A percentile compares a stretch with the other conserved stretches of the same genome.
phyloP scores from a whole-genome alignment of 768 basidiomycete genomes.

The Coprinopsis cinerea region DNA sequence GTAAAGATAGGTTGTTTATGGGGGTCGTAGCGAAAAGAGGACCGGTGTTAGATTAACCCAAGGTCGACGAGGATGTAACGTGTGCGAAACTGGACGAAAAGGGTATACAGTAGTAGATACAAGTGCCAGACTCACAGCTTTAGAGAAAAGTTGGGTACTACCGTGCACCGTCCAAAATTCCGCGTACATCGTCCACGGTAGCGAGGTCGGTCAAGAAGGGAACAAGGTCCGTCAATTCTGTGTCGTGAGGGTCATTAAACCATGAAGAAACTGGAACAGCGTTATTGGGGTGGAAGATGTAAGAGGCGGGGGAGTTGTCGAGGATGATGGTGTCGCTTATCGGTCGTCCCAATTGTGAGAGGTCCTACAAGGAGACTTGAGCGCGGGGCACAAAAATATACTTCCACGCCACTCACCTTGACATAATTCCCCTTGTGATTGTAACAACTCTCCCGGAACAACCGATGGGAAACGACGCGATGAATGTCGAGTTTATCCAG shows the following conservation, averaged over 20 bases:
- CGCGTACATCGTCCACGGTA: constrained; percentile 84
- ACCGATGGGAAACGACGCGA: constrained; percentile 85
- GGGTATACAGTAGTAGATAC: background rate
- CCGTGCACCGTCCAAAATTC: constrained; percentile 82
- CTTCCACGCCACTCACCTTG: constrained; percentile 54
- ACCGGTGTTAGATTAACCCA: background rate
- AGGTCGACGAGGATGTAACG: background rate
- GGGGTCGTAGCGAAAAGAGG: background rate
- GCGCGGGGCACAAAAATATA: background rate
- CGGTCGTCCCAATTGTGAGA: constrained; percentile 94
- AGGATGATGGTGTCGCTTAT: constrained; percentile 94
- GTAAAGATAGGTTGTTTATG: constrained; percentile 1
- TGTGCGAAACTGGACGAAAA: background rate
- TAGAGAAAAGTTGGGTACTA: too few relatives aligned
- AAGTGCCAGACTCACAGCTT: background rate
- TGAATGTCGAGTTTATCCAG: constrained; percentile 94
- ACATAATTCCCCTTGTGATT: constrained; percentile 99
- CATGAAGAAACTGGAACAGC: constrained; percentile 98
- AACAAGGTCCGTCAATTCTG: constrained; percentile 91
- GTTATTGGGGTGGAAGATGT: constrained; percentile 99
- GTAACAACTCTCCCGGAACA: constrained; percentile 98
- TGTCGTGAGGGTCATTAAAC: constrained; percentile 99
- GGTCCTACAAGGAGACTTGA: constrained; percentile 51
- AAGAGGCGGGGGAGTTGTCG: constrained; percentile 98
- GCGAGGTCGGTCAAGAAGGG: constrained; percentile 90